Conservation (phyloP, 2,329 filamentous ascomycete species). For the Penicillium sp. region DNA sequence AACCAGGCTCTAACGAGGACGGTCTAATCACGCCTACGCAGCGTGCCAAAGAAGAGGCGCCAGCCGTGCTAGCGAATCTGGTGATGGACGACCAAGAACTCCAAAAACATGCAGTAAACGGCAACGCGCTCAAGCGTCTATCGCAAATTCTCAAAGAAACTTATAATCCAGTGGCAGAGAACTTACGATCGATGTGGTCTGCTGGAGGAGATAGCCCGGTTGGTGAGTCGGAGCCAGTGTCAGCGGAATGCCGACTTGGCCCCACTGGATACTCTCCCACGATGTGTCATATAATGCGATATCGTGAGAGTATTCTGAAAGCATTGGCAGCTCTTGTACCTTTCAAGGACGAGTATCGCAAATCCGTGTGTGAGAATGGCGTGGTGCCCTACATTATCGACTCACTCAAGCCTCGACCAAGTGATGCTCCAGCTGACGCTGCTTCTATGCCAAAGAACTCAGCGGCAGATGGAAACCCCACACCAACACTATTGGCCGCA, state of each 20-base stretch:
- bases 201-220: constrained; percentile 36
- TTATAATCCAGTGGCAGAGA: constrained; percentile 62
- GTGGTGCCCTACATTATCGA: constrained; percentile 81
- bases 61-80: constrained; percentile 75
- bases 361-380: constrained; percentile 80
- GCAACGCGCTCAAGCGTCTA: constrained; percentile 64
- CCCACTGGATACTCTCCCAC: constrained; percentile 64
- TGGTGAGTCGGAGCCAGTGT: constrained; percentile 24
- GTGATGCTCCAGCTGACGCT: constrained; percentile 30
- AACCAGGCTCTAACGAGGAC: constrained; percentile 44
- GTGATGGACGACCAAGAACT: constrained; percentile 77
- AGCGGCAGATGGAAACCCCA: constrained; percentile 73
- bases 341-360: constrained; percentile 82
- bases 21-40: constrained; percentile 50
- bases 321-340: constrained; percentile 81
- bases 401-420: constrained; percentile 67
- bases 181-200: constrained; percentile 60
- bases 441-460: constrained; percentile 36
- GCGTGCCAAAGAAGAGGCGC: constrained; percentile 69
- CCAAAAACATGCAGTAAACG: constrained; percentile 81
- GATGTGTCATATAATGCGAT: constrained; percentile 70
- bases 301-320: constrained; percentile 75
- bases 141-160: constrained; percentile 68
- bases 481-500: constrained; percentile 78
- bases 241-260: constrained; percentile 58